phyloP scores from a whole-genome alignment of 2,329 filamentous ascomycete genomes.

The Aspergillus luchuensis region DNA sequence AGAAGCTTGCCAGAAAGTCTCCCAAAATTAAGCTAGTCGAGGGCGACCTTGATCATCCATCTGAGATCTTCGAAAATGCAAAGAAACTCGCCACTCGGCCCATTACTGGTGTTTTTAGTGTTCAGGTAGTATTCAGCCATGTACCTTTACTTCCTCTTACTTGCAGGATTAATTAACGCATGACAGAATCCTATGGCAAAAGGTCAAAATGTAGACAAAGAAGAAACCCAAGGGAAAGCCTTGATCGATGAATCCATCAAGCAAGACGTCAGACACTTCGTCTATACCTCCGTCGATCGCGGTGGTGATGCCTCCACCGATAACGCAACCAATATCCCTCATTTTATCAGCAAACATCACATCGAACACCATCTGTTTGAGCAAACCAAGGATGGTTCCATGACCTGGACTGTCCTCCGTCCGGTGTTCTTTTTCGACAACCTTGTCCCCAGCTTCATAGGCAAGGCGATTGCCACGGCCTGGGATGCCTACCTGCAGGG shows the following conservation, averaged over 20 bases:
- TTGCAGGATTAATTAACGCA: background rate
- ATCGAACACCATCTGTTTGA: conserved; percentile 64
- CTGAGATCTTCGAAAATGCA: conserved; percentile 53
- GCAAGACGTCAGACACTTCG: conserved; percentile 60
- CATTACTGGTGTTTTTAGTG: conserved; percentile 64
- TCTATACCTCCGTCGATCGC: conserved; percentile 67
- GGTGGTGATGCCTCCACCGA: conserved; percentile 58
- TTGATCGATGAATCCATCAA: conserved; percentile 61
- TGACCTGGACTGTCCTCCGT: conserved; percentile 64
- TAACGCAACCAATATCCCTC: conserved; percentile 58
- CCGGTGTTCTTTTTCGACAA: conserved; percentile 67
- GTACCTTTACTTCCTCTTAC: no score
- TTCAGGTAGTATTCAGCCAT: conserved; percentile 49
- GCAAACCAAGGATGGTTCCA: conserved; percentile 39
- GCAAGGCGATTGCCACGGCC: conserved; percentile 50
- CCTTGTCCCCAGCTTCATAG: conserved; percentile 49
- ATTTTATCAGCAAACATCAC: conserved; percentile 63
- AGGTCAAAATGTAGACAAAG: conserved; percentile 21
- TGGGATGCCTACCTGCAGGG: conserved; percentile 46
- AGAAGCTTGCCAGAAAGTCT: conserved; percentile 51
- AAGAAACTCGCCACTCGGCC: conserved; percentile 37
- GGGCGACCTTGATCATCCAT: conserved; percentile 58
- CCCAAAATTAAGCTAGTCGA: conserved; percentile 58
- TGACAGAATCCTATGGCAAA: background rate
- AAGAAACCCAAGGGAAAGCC: conserved; percentile 59